phyloP scores from a whole-genome alignment of 345 rosid species.

The Corchorus capsularis region DNA sequence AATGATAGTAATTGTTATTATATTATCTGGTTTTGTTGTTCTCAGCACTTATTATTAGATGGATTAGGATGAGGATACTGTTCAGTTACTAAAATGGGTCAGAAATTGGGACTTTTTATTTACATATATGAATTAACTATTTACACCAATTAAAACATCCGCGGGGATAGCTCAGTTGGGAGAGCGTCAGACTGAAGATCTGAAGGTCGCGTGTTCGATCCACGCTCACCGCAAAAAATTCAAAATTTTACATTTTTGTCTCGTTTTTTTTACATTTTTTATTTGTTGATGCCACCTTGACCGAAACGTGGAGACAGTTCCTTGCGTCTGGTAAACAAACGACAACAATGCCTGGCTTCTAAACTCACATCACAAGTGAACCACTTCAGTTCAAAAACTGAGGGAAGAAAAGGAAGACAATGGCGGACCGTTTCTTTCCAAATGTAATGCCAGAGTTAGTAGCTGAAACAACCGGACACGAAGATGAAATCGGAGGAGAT shows the following conservation, averaged over 20 bases:
- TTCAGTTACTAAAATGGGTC: no score
- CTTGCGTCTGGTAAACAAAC: neutral
- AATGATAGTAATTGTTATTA: no score
- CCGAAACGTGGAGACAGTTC: neutral
- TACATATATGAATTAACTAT: no score
- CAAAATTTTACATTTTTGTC: neutral
- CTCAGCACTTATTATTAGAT: no score
- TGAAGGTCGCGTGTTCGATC: constrained; percentile 86
- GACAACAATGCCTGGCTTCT: neutral
- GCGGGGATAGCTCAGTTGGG: constrained; percentile 94
- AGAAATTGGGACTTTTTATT: no score
- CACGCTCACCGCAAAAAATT: constrained; percentile 64
- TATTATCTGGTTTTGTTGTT: no score
- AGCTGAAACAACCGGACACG: constrained; percentile 31
- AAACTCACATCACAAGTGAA: neutral
- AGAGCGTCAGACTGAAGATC: constrained; percentile 89
- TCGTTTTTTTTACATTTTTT: no score
- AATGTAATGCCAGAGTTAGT: constrained; percentile 59
- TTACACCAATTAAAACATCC: neutral
- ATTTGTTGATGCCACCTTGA: neutral
- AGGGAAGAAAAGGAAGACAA: constrained; percentile 9
- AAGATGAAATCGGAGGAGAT: constrained; percentile 35
- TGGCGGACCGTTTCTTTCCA: constrained; percentile 74
- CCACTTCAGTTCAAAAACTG: neutral
- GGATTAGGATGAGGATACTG: no score